Base-by-base conservation (phyloP, 768 basidiomycete species). In the Boletus subparvulus region DNA sequence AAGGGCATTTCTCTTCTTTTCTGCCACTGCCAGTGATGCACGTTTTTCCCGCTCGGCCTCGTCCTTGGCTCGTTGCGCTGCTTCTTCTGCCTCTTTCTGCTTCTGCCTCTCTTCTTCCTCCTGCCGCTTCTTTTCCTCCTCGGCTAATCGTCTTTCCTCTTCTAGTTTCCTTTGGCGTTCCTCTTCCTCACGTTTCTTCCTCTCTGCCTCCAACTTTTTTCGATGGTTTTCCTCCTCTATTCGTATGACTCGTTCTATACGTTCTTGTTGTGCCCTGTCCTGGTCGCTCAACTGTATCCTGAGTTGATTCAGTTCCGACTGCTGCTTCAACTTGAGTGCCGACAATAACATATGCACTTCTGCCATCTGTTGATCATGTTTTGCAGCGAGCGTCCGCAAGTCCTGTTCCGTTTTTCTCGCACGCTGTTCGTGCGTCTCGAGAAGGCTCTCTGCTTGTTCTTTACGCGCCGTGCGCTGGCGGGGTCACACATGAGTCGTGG, bases 161-260 rank as follows among this genome's bases (percentile, higher is more conserved):
- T 83, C 81, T 64, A 82, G 80, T 61, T 77, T 75, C 43, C 73
- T 71, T 48, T 69, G 72, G 56, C 69, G 68, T 51, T 84, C 81
- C 51, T 77, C 77, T 61, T 81, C 81, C 55, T 81, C 81, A 19
- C 69, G 68, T 30, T 63, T 71, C 66, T 74, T 80, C 54, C 80
- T 74, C 68, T 90, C 87, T 21, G 78, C 83, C 55, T 85, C 86
- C 39, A 84, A 62, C 54, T 67, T 75, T 57, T 69, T 75, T 10
- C 76, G 77, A 21, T 80, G 69, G 56, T 83, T 86, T 30, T 83
- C 85, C 58, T 88, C 85, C 64, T 90, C 87, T 4, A 71, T 32
- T 62, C 80, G 80, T 58, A 91, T 90, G 8, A 78, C 83, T 3
- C 58, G 66, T 69, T 91, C 87, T 50, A 89, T 81, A 5, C 84